These are phyloP conservation scores for Melaleuca quinquenervia DNA, from an alignment of 345 rosid species.

Conservation along the genomic window DNA sequence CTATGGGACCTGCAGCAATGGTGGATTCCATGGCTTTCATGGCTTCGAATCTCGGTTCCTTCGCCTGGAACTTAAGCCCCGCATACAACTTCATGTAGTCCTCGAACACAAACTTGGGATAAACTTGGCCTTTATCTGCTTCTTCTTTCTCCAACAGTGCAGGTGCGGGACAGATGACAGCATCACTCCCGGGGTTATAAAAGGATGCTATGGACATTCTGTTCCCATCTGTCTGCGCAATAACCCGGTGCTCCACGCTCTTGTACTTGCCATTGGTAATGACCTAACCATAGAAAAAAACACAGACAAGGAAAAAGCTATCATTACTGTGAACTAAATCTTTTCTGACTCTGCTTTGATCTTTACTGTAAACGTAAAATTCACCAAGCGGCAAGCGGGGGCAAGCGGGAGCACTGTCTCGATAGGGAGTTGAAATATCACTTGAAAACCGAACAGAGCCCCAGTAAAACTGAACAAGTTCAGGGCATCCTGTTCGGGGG, in stretches of 20 bases:
- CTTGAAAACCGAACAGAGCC: not conserved
- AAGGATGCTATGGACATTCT: slow-evolving; percentile 92
- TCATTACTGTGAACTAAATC: not conserved
- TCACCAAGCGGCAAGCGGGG: not conserved
- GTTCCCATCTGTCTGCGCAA: slow-evolving; percentile 58
- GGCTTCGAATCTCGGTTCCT: slow-evolving; percentile 88
- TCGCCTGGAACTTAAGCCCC: slow-evolving; percentile 67
- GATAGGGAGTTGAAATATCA: not conserved
- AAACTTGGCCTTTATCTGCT: slow-evolving; percentile 19
- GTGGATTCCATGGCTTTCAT: slow-evolving; percentile 43
- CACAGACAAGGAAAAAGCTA: not conserved
- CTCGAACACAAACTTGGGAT: slow-evolving; percentile 76
- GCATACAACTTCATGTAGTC: slow-evolving; percentile 89
- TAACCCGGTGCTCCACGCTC: slow-evolving; percentile 84
- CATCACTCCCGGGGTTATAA: slow-evolving; percentile 85
- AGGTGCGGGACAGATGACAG: slow-evolving; percentile 76
- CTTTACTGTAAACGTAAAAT: not conserved
- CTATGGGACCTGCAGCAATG: not conserved
- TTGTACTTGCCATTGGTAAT: slow-evolving; percentile 92
- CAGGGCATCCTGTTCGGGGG: not conserved
- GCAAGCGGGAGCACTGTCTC: not conserved
- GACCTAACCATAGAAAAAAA: slow-evolving; percentile 26
- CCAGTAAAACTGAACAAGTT: not conserved
- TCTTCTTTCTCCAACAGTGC: slow-evolving; percentile 29
- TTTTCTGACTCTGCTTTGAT: not conserved